These are phyloP conservation scores for Dentiscutata heterogama DNA, from an alignment of 371 early-diverging fungal genomes.

Conservation along the genomic window DNA sequence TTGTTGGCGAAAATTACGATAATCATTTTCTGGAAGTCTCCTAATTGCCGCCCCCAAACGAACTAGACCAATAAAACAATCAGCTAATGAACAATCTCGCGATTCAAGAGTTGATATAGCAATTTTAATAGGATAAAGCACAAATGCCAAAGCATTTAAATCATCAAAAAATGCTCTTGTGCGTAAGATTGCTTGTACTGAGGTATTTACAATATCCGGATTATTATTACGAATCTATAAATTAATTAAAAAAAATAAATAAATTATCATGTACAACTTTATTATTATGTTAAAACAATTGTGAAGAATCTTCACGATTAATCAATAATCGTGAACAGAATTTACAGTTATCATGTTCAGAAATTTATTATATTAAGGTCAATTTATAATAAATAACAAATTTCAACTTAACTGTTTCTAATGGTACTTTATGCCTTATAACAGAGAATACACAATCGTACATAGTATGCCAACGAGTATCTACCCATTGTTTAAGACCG, in stretches of 20 bases:
- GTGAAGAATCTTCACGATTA: too few species aligned
- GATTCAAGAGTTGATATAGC: conserved; percentile 16
- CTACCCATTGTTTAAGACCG: neutral
- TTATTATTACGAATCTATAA: neutral
- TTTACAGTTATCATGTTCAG: too few species aligned
- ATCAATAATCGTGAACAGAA: too few species aligned
- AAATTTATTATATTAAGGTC: neutral
- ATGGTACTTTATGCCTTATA: neutral
- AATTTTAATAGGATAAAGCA: conserved; percentile 2
- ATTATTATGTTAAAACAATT: too few species aligned
- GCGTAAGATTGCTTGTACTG: neutral
- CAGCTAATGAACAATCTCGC: neutral
- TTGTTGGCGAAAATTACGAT: neutral
- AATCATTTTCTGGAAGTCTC: neutral
- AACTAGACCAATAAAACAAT: neutral
- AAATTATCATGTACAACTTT: too few species aligned
- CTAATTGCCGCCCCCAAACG: neutral
- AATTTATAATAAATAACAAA: neutral
- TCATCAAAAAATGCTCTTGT: conserved; percentile 14
- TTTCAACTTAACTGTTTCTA: neutral
- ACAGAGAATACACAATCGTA: neutral
- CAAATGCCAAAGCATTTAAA: neutral
- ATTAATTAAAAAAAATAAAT: too few species aligned
- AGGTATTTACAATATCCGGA: neutral
- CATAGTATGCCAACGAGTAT: neutral